Conservation (phyloP, 208 protist genomes). For the Zelonia costaricensis region DNA sequence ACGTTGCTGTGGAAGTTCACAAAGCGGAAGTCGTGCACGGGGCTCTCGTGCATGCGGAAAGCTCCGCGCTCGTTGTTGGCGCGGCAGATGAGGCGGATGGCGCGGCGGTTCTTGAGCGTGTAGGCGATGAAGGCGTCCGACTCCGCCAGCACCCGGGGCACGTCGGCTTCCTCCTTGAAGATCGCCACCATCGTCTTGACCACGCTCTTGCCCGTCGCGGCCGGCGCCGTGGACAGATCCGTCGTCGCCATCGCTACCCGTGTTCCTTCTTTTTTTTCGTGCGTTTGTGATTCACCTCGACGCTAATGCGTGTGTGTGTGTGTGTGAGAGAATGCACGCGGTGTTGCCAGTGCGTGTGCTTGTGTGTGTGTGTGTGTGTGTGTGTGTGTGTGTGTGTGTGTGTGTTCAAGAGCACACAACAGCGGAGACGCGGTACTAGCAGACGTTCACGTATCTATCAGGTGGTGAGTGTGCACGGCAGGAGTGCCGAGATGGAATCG, state of each 20-base stretch:
- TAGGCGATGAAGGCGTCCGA: slow-evolving; percentile 80
- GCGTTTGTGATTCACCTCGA: too few species aligned
- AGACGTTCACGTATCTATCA: background rate
- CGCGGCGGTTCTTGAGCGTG: slow-evolving; percentile 71
- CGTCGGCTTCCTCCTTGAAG: slow-evolving; percentile 63
- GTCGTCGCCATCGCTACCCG: background rate
- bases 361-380: background rate
- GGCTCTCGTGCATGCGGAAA: slow-evolving; percentile 52
- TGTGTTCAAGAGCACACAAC: too few species aligned
- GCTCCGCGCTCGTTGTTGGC: slow-evolving; percentile 57
- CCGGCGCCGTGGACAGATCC: slow-evolving; percentile 24
- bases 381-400: background rate
- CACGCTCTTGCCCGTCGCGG: slow-evolving; percentile 30
- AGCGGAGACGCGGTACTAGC: too few species aligned
- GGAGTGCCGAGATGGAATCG: too few species aligned
- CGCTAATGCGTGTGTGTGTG: background rate
- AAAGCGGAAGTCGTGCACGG: slow-evolving; percentile 70
- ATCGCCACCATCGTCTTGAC: slow-evolving; percentile 47
- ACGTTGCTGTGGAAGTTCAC: slow-evolving; percentile 92
- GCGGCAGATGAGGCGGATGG: slow-evolving; percentile 68
- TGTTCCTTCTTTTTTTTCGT: slow-evolving; percentile 14
- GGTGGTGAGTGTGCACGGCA: background rate
- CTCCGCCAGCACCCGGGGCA: slow-evolving; percentile 72
- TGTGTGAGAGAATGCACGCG: background rate
- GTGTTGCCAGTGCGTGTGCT: background rate